Base-by-base conservation (phyloP, 176 grass and related monocot genomes). In the Alloteropsis semialata region DNA sequence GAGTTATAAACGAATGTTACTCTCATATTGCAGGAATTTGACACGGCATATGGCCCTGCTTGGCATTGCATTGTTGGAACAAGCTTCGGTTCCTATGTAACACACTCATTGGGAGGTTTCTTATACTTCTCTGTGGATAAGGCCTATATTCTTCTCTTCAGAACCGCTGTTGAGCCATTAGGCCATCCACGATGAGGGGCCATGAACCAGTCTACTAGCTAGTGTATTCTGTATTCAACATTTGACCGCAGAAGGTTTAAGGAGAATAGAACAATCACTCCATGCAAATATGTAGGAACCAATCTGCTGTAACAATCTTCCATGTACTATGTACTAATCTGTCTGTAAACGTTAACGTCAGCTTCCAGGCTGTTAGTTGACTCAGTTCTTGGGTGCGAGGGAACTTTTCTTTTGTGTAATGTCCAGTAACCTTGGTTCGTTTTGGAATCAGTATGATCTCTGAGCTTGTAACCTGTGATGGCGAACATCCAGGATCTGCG, bases 31-130 rank as follows among this genome's bases (percentile, higher is more conserved):
- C 87, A 92, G 89, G 92, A 94, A 65, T 92, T 94, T 11, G 92
- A 94, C 60, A 77, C 74, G 1, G 28, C 84, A n/a, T 92, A 94
- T 14, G 89, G 87, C 19, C 87, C 92, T 65, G 92, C 89, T 85
- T 94, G 89, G 89, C 89, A 94, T 72, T 94, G 92, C 69, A 94
- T 94, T 53, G 89, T 94, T 22, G 92, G 92, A 42, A 89, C 89
- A 17, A 89, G 87, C 84, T 92, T 94, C 80, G 89, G 92, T 25
- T 94, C 92, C 9, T 94, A 89, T 16, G 92, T 94, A 46, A 92
- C 92, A 18, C 87, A 92, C 77, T 92, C 92, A 5, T 27, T 91
- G 54, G 92, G 87, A 65, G 92, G 92, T 53, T 90, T 90, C 78
- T 65, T 93, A 14, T 88, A 93, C 77, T 93, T 93, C 82, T 93